These are phyloP conservation scores for Ophiostoma populinum DNA, from an alignment of 2,329 filamentous ascomycete species.

Conservation along the genomic window DNA sequence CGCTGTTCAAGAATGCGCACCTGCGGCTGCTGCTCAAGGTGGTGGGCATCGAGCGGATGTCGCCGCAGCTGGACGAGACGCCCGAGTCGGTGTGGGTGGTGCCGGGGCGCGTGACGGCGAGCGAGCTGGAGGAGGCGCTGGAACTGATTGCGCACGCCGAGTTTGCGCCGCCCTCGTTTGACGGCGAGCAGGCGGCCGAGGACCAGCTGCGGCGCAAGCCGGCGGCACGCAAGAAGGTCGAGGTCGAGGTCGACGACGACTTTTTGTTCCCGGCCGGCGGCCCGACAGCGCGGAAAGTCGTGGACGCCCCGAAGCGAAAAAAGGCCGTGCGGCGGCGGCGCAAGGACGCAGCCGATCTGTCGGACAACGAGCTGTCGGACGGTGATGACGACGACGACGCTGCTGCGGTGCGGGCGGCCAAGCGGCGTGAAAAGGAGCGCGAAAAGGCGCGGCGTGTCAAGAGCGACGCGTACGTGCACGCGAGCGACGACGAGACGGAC, in stretches of 20 bases:
- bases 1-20: conserved; percentile 80
- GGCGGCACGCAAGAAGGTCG: conserved; percentile 24
- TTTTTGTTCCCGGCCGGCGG: conserved; percentile 53
- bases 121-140: conserved; percentile 49
- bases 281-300: conserved; percentile 37
- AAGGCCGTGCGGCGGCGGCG: conserved; percentile 36
- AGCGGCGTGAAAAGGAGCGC: conserved; percentile 48
- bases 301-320: conserved; percentile 32
- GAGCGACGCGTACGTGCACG: conserved; percentile 63
- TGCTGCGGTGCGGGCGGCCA: conserved; percentile 24
- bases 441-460: conserved; percentile 70
- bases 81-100: conserved; percentile 65
- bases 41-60: conserved; percentile 47
- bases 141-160: conserved; percentile 62
- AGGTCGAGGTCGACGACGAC: conserved; percentile 27
- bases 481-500: conserved; percentile 81
- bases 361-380: no score
- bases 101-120: conserved; percentile 45
- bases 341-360: no score
- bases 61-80: conserved; percentile 44
- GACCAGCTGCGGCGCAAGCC: conserved; percentile 63
- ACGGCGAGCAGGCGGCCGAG: conserved; percentile 56
- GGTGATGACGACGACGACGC: conserved; percentile 25
- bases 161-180: conserved; percentile 60
- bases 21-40: conserved; percentile 71